A percentile compares a stretch with the other conserved stretches of the same genome.
phyloP scores from a whole-genome alignment of 805 yeast species.

The Metschnikowia noctiluminum region DNA sequence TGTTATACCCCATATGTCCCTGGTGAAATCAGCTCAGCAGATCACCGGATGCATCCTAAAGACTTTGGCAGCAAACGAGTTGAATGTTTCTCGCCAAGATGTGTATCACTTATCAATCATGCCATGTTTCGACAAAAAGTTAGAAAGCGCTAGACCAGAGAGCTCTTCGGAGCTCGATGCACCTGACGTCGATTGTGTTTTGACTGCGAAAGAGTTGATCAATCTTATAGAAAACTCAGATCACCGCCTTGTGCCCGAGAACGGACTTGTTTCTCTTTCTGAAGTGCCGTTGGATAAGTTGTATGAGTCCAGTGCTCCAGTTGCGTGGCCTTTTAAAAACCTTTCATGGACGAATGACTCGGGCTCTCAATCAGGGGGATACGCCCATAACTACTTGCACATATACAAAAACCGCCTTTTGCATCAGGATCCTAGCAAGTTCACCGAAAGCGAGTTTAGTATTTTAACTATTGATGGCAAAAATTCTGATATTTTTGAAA shows the following conservation, averaged over 20 bases:
- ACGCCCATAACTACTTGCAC: constrained; percentile 64
- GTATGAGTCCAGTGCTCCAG: constrained; percentile 46
- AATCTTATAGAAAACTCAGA: constrained; percentile 61
- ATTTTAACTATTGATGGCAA: constrained; percentile 55
- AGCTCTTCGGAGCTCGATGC: constrained; percentile 5
- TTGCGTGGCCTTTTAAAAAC: constrained; percentile 55
- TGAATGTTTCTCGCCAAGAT: constrained; percentile 28
- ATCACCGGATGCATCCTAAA: constrained; percentile 82
- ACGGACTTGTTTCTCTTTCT: constrained; percentile 4
- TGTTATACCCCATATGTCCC: constrained; percentile 64
- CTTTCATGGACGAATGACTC: constrained; percentile 68
- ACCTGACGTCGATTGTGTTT: constrained; percentile 85
- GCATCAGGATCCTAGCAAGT: constrained; percentile 16
- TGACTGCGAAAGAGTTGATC: constrained; percentile 84
- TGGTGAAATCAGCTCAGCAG: constrained; percentile 88
- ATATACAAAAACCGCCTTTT: constrained; percentile 30
- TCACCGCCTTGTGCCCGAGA: constrained; percentile 25
- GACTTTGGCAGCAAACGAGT: constrained; percentile 36
- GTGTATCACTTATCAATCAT: constrained; percentile 82
- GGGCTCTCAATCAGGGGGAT: constrained; percentile 91
- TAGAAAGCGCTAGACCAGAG: constrained; percentile 89
- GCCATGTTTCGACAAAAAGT: constrained; percentile 97
- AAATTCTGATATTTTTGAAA: constrained; percentile 74
- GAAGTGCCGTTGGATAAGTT: constrained; percentile 13
- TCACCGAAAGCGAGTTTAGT: constrained; percentile 19